phyloP scores from a whole-genome alignment of 1,284 basidiomycete genomes.

The Fomitopsis schrenkii region DNA sequence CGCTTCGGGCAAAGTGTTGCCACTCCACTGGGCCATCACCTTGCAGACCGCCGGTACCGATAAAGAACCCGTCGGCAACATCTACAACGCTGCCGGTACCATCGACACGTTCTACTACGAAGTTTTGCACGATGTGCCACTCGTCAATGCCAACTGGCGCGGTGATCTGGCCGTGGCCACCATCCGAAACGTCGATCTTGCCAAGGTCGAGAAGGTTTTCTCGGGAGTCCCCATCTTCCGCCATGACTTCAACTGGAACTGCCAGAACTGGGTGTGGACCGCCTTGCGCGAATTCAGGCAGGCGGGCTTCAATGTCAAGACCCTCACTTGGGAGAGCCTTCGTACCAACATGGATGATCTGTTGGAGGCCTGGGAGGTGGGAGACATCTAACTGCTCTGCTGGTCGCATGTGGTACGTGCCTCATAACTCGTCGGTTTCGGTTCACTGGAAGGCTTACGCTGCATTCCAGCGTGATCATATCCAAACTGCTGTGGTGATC shows the following conservation, averaged over 20 bases:
- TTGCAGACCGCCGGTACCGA: constrained; percentile 15
- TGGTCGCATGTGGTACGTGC: no score
- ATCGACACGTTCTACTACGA: constrained; percentile 21
- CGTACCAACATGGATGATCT: constrained; percentile 12
- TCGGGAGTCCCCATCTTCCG: constrained; percentile 14
- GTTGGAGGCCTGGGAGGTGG: constrained; percentile 18
- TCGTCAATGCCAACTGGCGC: constrained; percentile 18
- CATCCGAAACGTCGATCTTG: constrained; percentile 11
- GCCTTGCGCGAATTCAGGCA: constrained; percentile 15
- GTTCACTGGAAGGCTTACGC: background rate
- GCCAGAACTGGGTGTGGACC: constrained; percentile 20
- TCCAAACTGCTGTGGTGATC: background rate
- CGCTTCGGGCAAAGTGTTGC: constrained; percentile 12
- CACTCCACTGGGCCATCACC: constrained; percentile 20
- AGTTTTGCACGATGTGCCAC: constrained; percentile 7
- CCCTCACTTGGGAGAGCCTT: constrained; percentile 12
- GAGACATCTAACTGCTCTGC: background rate
- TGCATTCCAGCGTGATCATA: no score
- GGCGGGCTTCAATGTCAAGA: constrained; percentile 11
- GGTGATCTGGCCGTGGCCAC: constrained; percentile 16
- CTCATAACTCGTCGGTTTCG: no score
- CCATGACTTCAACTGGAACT: constrained; percentile 16
- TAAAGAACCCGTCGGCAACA: constrained; percentile 10
- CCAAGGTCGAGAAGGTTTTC: constrained; percentile 15
- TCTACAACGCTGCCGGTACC: constrained; percentile 19